Evolutionary conservation across 257 asterid genomes (phyloP), one percentile per base, ranked within the genome.

Genomic region (Striga asiatica): DNA sequence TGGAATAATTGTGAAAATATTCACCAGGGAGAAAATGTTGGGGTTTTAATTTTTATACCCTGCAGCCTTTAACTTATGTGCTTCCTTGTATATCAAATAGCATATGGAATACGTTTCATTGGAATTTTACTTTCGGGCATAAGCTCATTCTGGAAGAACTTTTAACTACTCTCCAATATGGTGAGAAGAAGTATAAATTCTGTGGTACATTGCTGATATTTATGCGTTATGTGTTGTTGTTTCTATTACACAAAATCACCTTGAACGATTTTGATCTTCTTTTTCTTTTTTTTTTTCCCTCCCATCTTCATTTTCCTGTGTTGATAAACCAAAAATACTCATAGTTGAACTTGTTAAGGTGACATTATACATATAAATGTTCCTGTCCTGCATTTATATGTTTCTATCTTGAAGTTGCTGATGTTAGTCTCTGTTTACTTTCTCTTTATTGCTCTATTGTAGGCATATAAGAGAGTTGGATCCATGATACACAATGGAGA

Each of bases 381-480:
- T 58, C 49, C 4, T 39, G 5, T 34, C 57, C 10, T 18, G 56
- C 49, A 41, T 16, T 48, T 22, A 14, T 55, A 8, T 25, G 5
- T 16, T 67, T 48, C 53, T 37, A 60, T 12, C 62, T 19, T 56
- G 38, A 32, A 54, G 54, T 59, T 56, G 32, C 59, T 43, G 50
- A 17, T 37, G 19, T 51, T 66, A 29, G 31, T 52, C 41, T 52
- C 32, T 39, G 39, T 57, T 42, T 29, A 47, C 32, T 38, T 8
- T 20, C n/a, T 56, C 24, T 48, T 13, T 58, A 10, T 49, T 41
- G 12, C 64, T 24, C 56, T 56, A 20, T 54, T 53, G 11, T 52
- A 86, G 95, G 94, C 94, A 39, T 86, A 86, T 56, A 86, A 83
- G 71, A 78, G 88, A 65, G 95, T 86, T 73, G 95, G 95, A 50